Base-by-base conservation (phyloP, 2,329 filamentous ascomycete genomes). In the Talaromyces sp. region DNA sequence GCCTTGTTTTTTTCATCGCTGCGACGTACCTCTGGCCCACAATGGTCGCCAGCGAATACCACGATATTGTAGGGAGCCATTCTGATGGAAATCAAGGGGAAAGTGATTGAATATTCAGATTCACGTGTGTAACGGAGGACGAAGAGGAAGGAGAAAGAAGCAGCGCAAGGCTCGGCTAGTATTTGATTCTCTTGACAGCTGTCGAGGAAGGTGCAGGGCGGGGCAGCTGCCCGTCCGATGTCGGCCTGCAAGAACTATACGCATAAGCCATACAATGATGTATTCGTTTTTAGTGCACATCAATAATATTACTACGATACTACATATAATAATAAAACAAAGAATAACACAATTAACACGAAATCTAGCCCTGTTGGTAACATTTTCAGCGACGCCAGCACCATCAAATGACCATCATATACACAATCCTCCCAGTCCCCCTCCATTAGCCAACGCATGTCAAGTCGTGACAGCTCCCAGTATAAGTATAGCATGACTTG, bases 21-120 rank as follows among this genome's bases (percentile, higher is more conserved):
- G 25, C 30, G 65, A 71, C 84, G 69, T 77, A 92, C 90, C 86
- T 96, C 91, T 1, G 91, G 91, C 75, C 91, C 91, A 72, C 88
- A 91, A 77, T 95, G 90, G 80, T 96, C 92, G 71, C 90, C 90
- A 58, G 78, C 89, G 75, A 93, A 91, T 62, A 93, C 89, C 64
- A 93, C 90, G 73, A 93, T 89, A 66, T 91, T 91, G 74, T 86
- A 88, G 57, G 84, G 82, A 67, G 87, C 77, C 89, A 92, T 92
- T 62, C 69, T 82, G 65, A 39, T 19, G 9, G 33, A 49, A 32
- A 19, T 15, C 27, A 39, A 44, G 49, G 58, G 17, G n/a, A 53
- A 8, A 11, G 1, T 47, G 19, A 17, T 58, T 8, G 39, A 11
- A 10, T 54, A n/a, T n/a, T n/a, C n/a, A 9, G 25, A 47, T 17